phyloP scores from a whole-genome alignment of 169 alveolate genomes.

The Plasmodium vivax region DNA sequence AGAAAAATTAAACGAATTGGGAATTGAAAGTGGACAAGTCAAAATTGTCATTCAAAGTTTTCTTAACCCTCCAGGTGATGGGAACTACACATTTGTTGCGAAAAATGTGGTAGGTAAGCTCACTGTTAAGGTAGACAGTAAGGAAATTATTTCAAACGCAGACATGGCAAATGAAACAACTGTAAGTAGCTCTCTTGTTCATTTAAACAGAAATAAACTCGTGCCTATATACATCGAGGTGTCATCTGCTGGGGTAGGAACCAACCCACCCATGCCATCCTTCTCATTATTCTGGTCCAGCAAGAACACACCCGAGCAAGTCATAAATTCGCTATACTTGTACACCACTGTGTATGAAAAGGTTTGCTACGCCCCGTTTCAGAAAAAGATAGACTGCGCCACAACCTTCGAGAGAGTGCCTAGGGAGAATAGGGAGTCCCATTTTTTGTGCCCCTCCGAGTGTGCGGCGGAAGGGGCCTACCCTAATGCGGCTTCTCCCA shows the following conservation, averaged over 20 bases:
- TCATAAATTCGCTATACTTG: constrained; percentile 45
- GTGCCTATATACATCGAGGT: constrained; percentile 55
- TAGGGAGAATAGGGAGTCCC: constrained; percentile 32
- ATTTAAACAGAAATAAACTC: constrained; percentile 23
- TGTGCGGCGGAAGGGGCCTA: not conserved
- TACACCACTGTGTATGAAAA: constrained; percentile 62
- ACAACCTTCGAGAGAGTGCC: constrained; percentile 39
- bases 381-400: constrained; percentile 47
- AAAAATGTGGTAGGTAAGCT: constrained; percentile 34
- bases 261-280: constrained; percentile 18
- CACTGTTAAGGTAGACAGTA: constrained; percentile 38
- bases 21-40: constrained; percentile 45
- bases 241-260: constrained; percentile 14
- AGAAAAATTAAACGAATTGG: constrained; percentile 28
- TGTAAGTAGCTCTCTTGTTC: constrained; percentile 16
- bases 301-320: constrained; percentile 45
- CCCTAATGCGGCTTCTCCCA: not conserved
- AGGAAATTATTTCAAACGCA: constrained; percentile 38
- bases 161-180: not conserved
- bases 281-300: constrained; percentile 58
- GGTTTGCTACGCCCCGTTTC: constrained; percentile 24
- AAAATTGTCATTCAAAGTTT: constrained; percentile 65
- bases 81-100: constrained; percentile 37
- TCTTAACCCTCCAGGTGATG: constrained; percentile 25
- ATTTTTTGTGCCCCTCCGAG: constrained; percentile 55